Evolutionary conservation across 2,329 filamentous ascomycete species (phyloP), one percentile per base, ranked within the genome.

Genomic region (Coniochaeta ligniaria): DNA sequence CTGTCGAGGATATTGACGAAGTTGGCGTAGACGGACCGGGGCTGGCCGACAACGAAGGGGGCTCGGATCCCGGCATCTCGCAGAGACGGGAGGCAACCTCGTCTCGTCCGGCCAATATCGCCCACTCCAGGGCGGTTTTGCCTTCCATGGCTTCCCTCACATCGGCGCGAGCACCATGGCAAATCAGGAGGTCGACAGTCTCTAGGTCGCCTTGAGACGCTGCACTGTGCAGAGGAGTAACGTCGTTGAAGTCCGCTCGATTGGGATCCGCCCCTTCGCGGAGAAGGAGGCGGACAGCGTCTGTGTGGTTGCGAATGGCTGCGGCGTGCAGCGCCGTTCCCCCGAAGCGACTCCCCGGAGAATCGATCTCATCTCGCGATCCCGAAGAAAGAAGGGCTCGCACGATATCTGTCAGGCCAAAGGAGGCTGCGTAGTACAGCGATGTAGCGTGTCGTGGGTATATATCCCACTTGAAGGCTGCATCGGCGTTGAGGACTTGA

Each of bases 341-440:
- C 6, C 35, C 35, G 35, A 38, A 38, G 3, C 35, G 35, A 12
- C 35, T 38, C 6, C 35, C 35, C 14, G 35, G 35, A 7, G 35
- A 6, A 12, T 38, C 14, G 35, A 38, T 38, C 14, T 38, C 6
- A 38, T 38, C 35, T 6, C 35, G 6, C 12, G 35, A 7, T 38
- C 6, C 35, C 6, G 35, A 38, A 6, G 14, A 38, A 12, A 38
- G 35, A 6, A 38, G 14, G 35, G 24, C 22, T 26, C 17, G 9
- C 4, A 41, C 45, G 12, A 56, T 17, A n/a, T 33, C 45, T 20
- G 17, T 17, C 22, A 60, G 17, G 33, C 58, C 47, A 50, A 60
- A 43, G 7, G 58, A 60, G 28, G 58, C 58, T 16, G 58, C 58
- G 22, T 60, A 60, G 24, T 60, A 60, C n/a, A 60, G 35, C 38